These are phyloP conservation scores for Casuarina glauca DNA, from an alignment of 306 rosid genomes.

Conservation along the genomic window DNA sequence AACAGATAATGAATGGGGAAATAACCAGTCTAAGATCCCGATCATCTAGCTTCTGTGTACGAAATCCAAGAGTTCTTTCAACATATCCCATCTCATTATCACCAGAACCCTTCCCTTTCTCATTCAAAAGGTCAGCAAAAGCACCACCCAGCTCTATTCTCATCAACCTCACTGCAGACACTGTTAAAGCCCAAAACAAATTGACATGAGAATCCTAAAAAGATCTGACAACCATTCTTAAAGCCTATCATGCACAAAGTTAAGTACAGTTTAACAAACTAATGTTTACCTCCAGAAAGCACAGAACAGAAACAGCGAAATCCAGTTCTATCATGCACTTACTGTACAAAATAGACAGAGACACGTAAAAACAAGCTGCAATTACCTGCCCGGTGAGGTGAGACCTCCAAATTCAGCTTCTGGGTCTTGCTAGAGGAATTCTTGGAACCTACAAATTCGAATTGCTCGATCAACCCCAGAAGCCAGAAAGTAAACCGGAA, in stretches of 20 bases:
- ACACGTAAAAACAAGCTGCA: not conserved
- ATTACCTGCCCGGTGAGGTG: slow-evolving; percentile 91
- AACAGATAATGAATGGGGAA: slow-evolving; percentile 24
- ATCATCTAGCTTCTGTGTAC: slow-evolving; percentile 65
- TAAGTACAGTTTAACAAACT: not conserved
- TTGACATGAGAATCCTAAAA: slow-evolving; percentile 9
- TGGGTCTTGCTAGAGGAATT: slow-evolving; percentile 45
- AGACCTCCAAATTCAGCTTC: slow-evolving; percentile 71
- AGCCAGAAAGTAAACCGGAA: slow-evolving; percentile 8
- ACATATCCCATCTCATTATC: slow-evolving; percentile 91
- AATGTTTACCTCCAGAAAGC: slow-evolving; percentile 12
- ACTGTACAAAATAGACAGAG: not conserved
- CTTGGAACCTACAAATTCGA: slow-evolving; percentile 39
- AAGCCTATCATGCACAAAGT: slow-evolving; percentile 1
- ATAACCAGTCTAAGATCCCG: slow-evolving; percentile 85
- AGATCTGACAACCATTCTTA: not conserved
- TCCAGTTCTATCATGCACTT: not conserved
- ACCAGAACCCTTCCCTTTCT: slow-evolving; percentile 93
- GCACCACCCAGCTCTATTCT: slow-evolving; percentile 91
- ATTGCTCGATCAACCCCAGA: slow-evolving; percentile 14
- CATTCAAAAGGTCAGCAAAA: slow-evolving; percentile 90
- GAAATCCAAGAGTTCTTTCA: slow-evolving; percentile 80
- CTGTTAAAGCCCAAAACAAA: slow-evolving; percentile 34
- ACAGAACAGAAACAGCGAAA: slow-evolving; percentile 6
- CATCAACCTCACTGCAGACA: slow-evolving; percentile 86